Percentiles rank a stretch among this genome's conserved stretches.
Conservation (phyloP, 129 eudicot genomes). For the Pseudognaphalium luteoalbum region DNA sequence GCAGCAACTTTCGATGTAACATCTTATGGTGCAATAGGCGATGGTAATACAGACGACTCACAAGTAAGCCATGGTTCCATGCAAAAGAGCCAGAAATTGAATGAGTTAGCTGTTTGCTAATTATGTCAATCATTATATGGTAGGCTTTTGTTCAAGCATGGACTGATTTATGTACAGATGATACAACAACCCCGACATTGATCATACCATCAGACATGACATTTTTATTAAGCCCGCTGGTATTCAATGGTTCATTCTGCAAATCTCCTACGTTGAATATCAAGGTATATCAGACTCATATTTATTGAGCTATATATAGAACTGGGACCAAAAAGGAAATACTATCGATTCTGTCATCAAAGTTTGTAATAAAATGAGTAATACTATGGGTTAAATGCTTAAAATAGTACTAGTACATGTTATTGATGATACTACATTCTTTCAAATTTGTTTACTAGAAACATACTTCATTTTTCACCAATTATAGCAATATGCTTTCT, state of each 20-base stretch:
- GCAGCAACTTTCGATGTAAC: conserved; percentile 35
- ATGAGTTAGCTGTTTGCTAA: neutral
- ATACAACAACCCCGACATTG: conserved; percentile 13
- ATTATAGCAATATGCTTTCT: no score
- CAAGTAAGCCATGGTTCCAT: conserved; percentile 29
- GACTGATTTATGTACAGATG: conserved; percentile 37
- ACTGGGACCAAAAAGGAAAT: neutral
- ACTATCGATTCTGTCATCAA: no score
- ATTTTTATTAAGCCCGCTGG: conserved; percentile 37
- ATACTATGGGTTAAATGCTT: no score
- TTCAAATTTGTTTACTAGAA: no score
- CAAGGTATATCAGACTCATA: conserved; percentile 26
- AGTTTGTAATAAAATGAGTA: no score
- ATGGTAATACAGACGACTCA: conserved; percentile 47
- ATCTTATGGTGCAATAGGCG: conserved; percentile 50
- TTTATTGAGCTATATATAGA: neutral
- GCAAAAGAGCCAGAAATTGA: neutral
- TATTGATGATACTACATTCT: no score
- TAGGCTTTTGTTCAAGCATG: conserved; percentile 49
- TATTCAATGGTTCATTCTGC: conserved; percentile 49
- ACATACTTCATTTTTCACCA: no score
- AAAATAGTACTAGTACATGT: no score
- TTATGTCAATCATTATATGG: conserved; percentile 5
- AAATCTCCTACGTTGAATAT: conserved; percentile 25
- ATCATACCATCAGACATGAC: conserved; percentile 33